A percentile compares a stretch with the other conserved stretches of the same genome.
Evolutionary conservation across 2,329 filamentous ascomycete genomes (phyloP).

Genomic region (Aspergillus niger): DNA sequence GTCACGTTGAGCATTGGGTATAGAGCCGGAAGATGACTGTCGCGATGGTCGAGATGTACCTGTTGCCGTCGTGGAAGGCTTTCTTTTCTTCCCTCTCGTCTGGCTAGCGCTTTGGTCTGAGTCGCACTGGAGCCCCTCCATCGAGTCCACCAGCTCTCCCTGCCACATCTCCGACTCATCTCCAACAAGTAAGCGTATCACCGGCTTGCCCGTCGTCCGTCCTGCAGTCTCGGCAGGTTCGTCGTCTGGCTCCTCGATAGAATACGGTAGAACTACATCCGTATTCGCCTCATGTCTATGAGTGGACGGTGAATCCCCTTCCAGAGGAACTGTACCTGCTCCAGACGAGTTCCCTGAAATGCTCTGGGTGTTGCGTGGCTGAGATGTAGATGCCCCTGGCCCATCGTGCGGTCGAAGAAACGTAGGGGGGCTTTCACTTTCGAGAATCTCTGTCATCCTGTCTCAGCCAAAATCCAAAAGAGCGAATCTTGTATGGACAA

Average conservation of each 20-base stretch:
- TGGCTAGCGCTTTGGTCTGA: constrained; percentile 22
- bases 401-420: neutral
- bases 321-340: neutral
- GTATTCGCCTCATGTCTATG: constrained; percentile 15
- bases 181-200: neutral
- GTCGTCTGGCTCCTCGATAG: constrained; percentile 40
- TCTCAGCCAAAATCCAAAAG: neutral
- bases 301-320: constrained; percentile 3
- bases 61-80: constrained; percentile 28
- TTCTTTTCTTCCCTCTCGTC: constrained; percentile 40
- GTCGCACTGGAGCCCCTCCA: constrained; percentile 35
- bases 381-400: neutral
- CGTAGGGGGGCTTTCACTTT: neutral
- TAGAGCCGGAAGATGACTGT: neutral
- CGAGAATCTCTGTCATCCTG: constrained; percentile 4
- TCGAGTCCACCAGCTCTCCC: constrained; percentile 36
- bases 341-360: neutral
- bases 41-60: constrained; percentile 10
- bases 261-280: constrained; percentile 42
- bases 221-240: constrained; percentile 17
- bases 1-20: constrained; percentile 16
- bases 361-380: neutral
- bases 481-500: neutral
- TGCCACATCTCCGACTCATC: constrained; percentile 21
- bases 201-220: neutral